A percentile compares a stretch with the other conserved stretches of the same genome.
These are phyloP conservation scores for Alternaria novae-zelandiae DNA, from an alignment of 2,329 filamentous ascomycete genomes.

Conservation along the genomic window DNA sequence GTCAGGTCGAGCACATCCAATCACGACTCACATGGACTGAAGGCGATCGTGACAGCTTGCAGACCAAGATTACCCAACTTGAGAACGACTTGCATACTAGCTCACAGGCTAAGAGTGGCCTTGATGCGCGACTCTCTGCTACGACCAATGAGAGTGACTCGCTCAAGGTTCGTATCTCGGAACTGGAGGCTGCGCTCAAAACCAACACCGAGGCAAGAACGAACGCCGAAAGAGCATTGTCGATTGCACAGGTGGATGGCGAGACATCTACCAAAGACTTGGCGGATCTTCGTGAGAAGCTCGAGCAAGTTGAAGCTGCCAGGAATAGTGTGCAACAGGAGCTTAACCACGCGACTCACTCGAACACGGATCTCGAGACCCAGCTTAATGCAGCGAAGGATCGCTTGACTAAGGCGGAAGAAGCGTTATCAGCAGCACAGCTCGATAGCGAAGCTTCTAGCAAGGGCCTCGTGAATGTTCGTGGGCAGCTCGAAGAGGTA, in stretches of 20 bases:
- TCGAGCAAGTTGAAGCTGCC: slow-evolving; percentile 7
- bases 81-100: slow-evolving; percentile 8
- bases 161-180: slow-evolving; percentile 16
- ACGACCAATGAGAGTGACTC: slow-evolving; percentile 13
- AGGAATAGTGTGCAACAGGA: slow-evolving; percentile 13
- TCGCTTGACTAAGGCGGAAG: slow-evolving; percentile 16
- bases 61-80: slow-evolving; percentile 13
- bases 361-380: slow-evolving; percentile 9
- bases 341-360: slow-evolving; percentile 5
- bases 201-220: slow-evolving; percentile 7
- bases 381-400: slow-evolving; percentile 15
- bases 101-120: slow-evolving; percentile 4
- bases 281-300: slow-evolving; percentile 12
- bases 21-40: slow-evolving; percentile 7
- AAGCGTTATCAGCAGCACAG: slow-evolving; percentile 11
- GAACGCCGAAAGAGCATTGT: slow-evolving; percentile 14
- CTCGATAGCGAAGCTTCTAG: slow-evolving; percentile 15
- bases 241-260: slow-evolving; percentile 7
- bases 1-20: slow-evolving; percentile 8
- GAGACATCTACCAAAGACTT: slow-evolving; percentile 17
- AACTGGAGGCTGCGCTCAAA: slow-evolving; percentile 20
- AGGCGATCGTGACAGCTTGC: slow-evolving; percentile 10
- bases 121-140: slow-evolving; percentile 16
- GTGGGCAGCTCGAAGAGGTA: slow-evolving; percentile 10
- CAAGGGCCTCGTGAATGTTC: slow-evolving; percentile 14